Evolutionary conservation across 805 yeast species (phyloP).

Genomic region (Candida insectorum): DNA sequence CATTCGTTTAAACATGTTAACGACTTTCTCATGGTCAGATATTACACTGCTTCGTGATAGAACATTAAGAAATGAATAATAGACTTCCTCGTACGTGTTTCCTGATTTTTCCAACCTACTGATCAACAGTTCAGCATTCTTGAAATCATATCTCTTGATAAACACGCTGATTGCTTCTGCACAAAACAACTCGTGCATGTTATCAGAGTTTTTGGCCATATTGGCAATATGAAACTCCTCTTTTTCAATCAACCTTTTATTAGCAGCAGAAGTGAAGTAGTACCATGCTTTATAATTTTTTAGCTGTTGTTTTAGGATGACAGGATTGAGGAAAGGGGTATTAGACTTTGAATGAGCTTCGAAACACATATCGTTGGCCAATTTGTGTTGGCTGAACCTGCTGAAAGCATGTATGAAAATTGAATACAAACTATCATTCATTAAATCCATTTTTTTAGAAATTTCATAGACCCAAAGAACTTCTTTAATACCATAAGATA

Average conservation of each 20-base stretch:
- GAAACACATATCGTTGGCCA: conserved; percentile 29
- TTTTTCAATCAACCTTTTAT: too few relatives aligned
- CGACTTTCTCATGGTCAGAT: conserved; percentile 19
- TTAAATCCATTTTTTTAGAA: conserved; percentile 15
- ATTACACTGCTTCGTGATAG: conserved; percentile 15
- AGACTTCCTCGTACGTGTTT: conserved; percentile 28
- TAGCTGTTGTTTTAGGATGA: conserved; percentile 25
- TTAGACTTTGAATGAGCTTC: conserved; percentile 28
- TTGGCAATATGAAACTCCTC: too few relatives aligned
- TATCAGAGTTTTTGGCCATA: too few relatives aligned
- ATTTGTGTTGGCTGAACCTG: conserved; percentile 24
- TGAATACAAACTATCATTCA: conserved; percentile 23
- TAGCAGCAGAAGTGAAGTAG: neutral
- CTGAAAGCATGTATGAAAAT: conserved; percentile 27
- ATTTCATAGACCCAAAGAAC: conserved; percentile 15
- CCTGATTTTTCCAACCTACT: too few relatives aligned
- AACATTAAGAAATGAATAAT: conserved; percentile 22
- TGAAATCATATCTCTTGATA: too few relatives aligned
- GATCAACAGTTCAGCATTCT: too few relatives aligned
- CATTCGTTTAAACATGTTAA: conserved; percentile 34
- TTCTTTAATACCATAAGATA: conserved; percentile 18
- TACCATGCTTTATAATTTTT: conserved; percentile 30
- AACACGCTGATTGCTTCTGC: too few relatives aligned
- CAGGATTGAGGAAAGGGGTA: conserved; percentile 27
- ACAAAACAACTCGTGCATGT: too few relatives aligned